These are phyloP conservation scores for Yamadazyma taylorii DNA, from an alignment of 1,139 yeast species.

Conservation along the genomic window DNA sequence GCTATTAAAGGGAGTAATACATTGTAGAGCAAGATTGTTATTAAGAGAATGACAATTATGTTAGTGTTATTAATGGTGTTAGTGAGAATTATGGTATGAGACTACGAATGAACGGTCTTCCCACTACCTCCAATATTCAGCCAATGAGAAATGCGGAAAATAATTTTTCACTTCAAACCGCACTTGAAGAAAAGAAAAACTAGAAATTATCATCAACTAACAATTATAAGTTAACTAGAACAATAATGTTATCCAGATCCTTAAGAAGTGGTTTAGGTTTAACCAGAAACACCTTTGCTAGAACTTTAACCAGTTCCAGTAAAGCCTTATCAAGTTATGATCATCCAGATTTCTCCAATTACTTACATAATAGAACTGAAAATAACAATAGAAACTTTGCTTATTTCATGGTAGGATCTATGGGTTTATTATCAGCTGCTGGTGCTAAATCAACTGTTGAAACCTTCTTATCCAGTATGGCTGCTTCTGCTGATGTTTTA, in stretches of 20 bases:
- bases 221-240: slow-evolving; percentile 5
- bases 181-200: slow-evolving; percentile 2
- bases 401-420: slow-evolving; percentile 96
- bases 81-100: too few relatives aligned
- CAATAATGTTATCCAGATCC: slow-evolving; percentile 22
- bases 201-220: neutral
- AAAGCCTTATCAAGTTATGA: slow-evolving; percentile 71
- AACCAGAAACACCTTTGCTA: slow-evolving; percentile 22
- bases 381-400: slow-evolving; percentile 81
- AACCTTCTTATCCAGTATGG: slow-evolving; percentile 88
- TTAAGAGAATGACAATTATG: too few relatives aligned
- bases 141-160: slow-evolving; percentile 27
- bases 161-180: slow-evolving; percentile 11
- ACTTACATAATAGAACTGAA: slow-evolving; percentile 72
- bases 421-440: slow-evolving; percentile 91
- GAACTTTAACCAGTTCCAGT: slow-evolving; percentile 47
- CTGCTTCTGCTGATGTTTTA: slow-evolving; percentile 98
- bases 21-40: too few relatives aligned
- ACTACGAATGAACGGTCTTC: slow-evolving; percentile 3
- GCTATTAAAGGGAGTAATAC: too few relatives aligned
- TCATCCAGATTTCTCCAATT: slow-evolving; percentile 88
- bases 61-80: too few relatives aligned
- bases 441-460: slow-evolving; percentile 98
- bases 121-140: slow-evolving; percentile 10
- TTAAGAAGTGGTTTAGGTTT: slow-evolving; percentile 44